These are phyloP conservation scores for Gautieria morchelliformis DNA, from an alignment of 768 basidiomycete species.

Conservation along the genomic window DNA sequence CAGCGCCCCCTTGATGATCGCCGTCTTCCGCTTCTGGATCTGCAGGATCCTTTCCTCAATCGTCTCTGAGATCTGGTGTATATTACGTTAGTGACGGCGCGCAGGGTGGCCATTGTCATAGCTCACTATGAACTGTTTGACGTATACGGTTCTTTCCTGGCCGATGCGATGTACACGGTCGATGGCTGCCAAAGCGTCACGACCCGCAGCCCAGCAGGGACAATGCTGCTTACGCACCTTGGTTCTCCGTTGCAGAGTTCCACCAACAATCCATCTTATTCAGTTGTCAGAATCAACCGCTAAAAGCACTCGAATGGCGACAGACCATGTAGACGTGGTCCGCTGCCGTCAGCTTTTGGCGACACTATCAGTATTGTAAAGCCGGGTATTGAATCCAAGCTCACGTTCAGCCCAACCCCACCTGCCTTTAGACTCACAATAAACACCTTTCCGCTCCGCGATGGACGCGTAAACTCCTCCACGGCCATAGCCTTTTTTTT, in stretches of 20 bases:
- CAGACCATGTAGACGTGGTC: conserved; percentile 82
- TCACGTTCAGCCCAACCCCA: conserved; percentile 81
- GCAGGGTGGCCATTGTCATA: too few species aligned
- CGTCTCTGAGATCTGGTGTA: conserved; percentile 51
- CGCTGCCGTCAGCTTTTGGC: conserved; percentile 55
- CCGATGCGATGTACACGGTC: conserved; percentile 83
- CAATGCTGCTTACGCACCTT: conserved; percentile 36
- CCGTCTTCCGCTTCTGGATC: conserved; percentile 81
- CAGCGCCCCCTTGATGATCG: conserved; percentile 80
- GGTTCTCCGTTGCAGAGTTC: conserved; percentile 77
- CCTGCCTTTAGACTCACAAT: conserved; percentile 83
- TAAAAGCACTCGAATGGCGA: background rate
- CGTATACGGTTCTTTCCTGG: conserved; percentile 72
- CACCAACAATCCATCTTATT: conserved; percentile 91
- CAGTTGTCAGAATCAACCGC: background rate
- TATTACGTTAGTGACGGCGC: background rate
- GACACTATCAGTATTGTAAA: background rate
- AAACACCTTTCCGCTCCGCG: conserved; percentile 63
- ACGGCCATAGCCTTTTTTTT: conserved; percentile 71
- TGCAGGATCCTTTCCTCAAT: conserved; percentile 72
- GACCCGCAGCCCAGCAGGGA: background rate
- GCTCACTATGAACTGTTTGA: conserved; percentile 76
- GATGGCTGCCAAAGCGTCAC: conserved; percentile 42
- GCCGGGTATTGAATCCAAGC: conserved; percentile 13
- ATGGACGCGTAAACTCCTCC: conserved; percentile 62